phyloP scores from a whole-genome alignment of 2,329 filamentous ascomycete genomes.

The Alternaria triticina region DNA sequence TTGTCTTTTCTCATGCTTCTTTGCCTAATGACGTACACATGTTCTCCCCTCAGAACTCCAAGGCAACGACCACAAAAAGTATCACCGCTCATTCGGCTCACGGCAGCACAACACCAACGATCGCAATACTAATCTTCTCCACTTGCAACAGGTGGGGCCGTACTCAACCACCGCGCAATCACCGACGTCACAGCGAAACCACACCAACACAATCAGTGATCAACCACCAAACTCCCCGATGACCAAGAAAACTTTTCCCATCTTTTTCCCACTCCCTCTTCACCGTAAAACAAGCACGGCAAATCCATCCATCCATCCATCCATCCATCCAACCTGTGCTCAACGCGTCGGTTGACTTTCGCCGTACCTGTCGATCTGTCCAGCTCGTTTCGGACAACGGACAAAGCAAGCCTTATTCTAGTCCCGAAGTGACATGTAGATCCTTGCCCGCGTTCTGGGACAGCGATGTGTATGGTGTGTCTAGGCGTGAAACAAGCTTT shows the following conservation, averaged over 20 bases:
- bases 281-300: neutral
- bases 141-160: neutral
- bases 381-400: neutral
- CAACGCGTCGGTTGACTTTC: too few relatives aligned
- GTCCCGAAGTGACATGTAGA: neutral
- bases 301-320: neutral
- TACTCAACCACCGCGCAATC: neutral
- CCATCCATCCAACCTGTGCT: too few relatives aligned
- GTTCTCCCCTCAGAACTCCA: neutral
- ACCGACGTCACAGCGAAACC: slow-evolving; percentile 2
- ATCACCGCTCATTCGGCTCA: neutral
- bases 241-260: neutral
- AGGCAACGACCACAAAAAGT: neutral
- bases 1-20: neutral
- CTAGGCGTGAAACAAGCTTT: neutral
- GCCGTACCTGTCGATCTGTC: neutral
- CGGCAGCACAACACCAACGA: neutral
- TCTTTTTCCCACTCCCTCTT: rapidly evolving
- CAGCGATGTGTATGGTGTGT: neutral
- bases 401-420: neutral
- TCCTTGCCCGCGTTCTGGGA: neutral
- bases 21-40: neutral
- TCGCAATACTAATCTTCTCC: neutral
- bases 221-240: neutral
- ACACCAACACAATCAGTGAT: neutral